Conservation (phyloP, 139 green algal species). For the Micromonas pusilla region DNA sequence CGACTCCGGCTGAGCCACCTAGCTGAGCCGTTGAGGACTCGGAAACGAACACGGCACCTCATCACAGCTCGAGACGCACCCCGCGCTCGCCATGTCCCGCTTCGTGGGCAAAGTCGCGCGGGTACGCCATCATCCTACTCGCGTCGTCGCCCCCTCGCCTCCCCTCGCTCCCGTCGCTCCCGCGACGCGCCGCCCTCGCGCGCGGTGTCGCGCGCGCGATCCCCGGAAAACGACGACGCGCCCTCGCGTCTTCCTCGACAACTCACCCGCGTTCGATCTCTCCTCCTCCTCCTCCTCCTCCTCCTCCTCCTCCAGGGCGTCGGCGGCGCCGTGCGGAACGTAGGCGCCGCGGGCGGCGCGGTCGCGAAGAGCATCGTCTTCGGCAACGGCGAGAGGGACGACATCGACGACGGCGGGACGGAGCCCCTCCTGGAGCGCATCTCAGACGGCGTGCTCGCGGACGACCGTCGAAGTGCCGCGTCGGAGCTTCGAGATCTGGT, state of each 20-base stretch:
- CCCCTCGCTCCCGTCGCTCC: too few relatives aligned
- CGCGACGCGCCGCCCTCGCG: too few relatives aligned
- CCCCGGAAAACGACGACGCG: background rate
- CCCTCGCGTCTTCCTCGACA: background rate
- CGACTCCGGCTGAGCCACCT: too few relatives aligned
- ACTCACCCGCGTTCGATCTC: background rate
- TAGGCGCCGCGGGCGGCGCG: background rate
- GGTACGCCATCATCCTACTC: too few relatives aligned
- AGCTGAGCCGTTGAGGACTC: too few relatives aligned
- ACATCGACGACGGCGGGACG: slow-evolving; percentile 53
- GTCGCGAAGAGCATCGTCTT: slow-evolving; percentile 29
- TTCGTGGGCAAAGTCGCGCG: too few relatives aligned
- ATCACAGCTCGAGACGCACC: too few relatives aligned
- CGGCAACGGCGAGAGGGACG: background rate
- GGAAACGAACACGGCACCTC: too few relatives aligned
- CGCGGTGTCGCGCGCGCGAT: too few relatives aligned
- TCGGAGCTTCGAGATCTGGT: slow-evolving; percentile 39
- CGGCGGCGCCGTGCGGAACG: background rate
- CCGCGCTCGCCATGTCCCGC: too few relatives aligned
- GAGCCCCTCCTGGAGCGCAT: slow-evolving; percentile 70
- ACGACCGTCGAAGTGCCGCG: slow-evolving; percentile 67
- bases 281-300: background rate
- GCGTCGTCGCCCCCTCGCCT: too few relatives aligned
- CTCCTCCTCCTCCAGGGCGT: background rate
- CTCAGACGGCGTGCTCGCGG: slow-evolving; percentile 55